Conservation (phyloP, 495 filamentous ascomycete species). For the Penicillium waksmanii region DNA sequence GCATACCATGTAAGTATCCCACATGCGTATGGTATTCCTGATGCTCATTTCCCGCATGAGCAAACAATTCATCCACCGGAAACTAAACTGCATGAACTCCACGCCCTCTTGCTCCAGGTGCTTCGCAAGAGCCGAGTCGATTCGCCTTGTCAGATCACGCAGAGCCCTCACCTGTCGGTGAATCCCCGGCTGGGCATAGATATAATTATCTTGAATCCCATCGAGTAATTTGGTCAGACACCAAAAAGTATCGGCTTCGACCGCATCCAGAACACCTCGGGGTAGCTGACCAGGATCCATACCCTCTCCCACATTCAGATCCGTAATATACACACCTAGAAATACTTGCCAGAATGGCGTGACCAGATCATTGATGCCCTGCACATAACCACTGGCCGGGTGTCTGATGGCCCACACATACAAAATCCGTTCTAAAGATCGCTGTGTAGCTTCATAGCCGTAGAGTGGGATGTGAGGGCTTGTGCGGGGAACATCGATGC, state of each 20-base stretch:
- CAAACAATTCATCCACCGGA: constrained; percentile 99
- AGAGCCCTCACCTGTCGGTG: constrained; percentile 89
- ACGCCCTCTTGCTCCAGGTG: constrained; percentile 89
- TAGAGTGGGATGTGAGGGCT: constrained; percentile 96
- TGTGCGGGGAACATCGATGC: constrained; percentile 95
- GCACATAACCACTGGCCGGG: constrained; percentile 95
- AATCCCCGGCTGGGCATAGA: constrained; percentile 95
- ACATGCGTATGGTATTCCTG: constrained; percentile 96
- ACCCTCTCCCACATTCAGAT: constrained; percentile 85
- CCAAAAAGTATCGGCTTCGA: constrained; percentile 98
- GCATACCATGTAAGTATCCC: constrained; percentile 96
- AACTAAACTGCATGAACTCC: constrained; percentile 99
- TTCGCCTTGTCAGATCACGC: constrained; percentile 84
- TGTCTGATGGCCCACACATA: constrained; percentile 98
- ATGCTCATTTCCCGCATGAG: constrained; percentile 97
- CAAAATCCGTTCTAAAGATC: constrained; percentile 89
- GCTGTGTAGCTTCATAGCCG: constrained; percentile 92
- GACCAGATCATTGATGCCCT: constrained; percentile 97
- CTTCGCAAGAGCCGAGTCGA: constrained; percentile 81
- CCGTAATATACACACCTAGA: constrained; percentile 89
- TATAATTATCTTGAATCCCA: constrained; percentile 98
- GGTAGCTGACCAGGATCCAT: constrained; percentile 97
- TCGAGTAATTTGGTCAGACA: constrained; percentile 95
- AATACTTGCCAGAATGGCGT: constrained; percentile 99
- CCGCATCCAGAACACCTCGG: constrained; percentile 87